Evolutionary conservation across 805 yeast species (phyloP).

Genomic region (Lipomyces japonicus): DNA sequence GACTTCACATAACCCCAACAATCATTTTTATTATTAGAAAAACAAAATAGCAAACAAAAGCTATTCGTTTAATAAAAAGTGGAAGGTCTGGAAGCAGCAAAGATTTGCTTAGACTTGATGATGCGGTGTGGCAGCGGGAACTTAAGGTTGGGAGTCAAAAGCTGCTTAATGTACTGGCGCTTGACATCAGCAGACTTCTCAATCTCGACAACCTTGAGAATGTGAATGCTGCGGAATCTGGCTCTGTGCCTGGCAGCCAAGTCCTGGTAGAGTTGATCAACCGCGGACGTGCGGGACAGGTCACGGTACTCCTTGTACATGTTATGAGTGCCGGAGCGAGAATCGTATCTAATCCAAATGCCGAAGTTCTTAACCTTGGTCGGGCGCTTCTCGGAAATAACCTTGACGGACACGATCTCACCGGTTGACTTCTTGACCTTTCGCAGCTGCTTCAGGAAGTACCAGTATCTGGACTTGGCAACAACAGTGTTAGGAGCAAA

Average conservation of each 20-base stretch:
- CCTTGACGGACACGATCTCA: slow-evolving; percentile 93
- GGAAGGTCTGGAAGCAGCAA: slow-evolving; percentile 89
- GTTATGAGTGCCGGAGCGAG: slow-evolving; percentile 99
- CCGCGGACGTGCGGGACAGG: slow-evolving; percentile 98
- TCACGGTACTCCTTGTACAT: slow-evolving; percentile 99
- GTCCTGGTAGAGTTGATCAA: slow-evolving; percentile 97
- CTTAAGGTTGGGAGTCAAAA: slow-evolving; percentile 88
- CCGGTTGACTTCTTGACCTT: slow-evolving; percentile 99
- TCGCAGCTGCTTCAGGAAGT: slow-evolving; percentile 98
- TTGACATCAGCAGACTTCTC: slow-evolving; percentile 96
- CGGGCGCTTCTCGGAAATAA: slow-evolving; percentile 89
- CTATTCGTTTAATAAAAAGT: slow-evolving; percentile 77
- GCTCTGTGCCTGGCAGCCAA: slow-evolving; percentile 99
- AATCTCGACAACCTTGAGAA: slow-evolving; percentile 98
- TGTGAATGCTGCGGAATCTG: slow-evolving; percentile 98
- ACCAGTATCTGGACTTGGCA: slow-evolving; percentile 99
- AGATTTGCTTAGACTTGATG: slow-evolving; percentile 82
- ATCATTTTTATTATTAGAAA: not conserved
- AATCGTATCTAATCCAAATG: slow-evolving; percentile 99
- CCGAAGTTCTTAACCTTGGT: slow-evolving; percentile 99
- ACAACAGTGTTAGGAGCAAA: slow-evolving; percentile 98
- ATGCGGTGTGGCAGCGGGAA: slow-evolving; percentile 99
- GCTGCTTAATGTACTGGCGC: slow-evolving; percentile 99
- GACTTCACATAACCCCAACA: not conserved
- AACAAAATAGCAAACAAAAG: not conserved